A percentile compares a stretch with the other conserved stretches of the same genome.
Conservation (phyloP, 2,329 filamentous ascomycete species). For the Hymenoscyphus salicellus region DNA sequence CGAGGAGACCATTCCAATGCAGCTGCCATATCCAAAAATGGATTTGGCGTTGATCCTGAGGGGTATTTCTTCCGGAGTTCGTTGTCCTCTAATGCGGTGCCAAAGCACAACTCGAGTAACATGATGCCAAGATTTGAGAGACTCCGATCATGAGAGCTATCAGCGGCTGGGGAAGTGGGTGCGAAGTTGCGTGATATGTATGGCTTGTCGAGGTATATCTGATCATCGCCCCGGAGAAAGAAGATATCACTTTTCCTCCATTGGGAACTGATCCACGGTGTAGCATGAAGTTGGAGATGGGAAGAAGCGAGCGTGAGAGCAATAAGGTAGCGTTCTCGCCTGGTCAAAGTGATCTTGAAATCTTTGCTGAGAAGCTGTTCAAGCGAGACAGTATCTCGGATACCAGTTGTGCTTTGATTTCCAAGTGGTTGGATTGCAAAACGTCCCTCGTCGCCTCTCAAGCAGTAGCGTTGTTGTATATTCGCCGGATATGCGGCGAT, state of each 20-base stretch:
- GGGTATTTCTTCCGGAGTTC: constrained; percentile 4
- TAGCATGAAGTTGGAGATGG: constrained; percentile 18
- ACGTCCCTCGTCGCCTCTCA: constrained; percentile 10
- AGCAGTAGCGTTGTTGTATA: background rate
- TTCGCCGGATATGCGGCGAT: background rate
- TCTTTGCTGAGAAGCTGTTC: constrained; percentile 13
- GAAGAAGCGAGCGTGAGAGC: constrained; percentile 19
- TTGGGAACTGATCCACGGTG: constrained; percentile 17
- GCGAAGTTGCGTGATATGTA: constrained; percentile 18
- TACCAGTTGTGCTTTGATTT: background rate
- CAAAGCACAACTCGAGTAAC: constrained; percentile 22
- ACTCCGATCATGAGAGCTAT: constrained; percentile 10
- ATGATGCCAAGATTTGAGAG: constrained; percentile 22
- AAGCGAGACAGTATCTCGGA: constrained; percentile 15
- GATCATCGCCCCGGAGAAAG: constrained; percentile 10
- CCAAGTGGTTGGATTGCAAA: constrained; percentile 16
- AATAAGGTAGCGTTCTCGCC: constrained; percentile 16
- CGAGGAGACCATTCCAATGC: constrained; percentile 14
- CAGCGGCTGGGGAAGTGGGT: background rate
- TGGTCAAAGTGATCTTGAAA: constrained; percentile 11
- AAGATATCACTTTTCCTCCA: constrained; percentile 21
- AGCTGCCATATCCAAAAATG: constrained; percentile 9
- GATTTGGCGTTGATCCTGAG: background rate
- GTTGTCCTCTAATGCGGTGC: constrained; percentile 17
- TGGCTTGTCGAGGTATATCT: constrained; percentile 14